Evolutionary conservation across 164 flowering plant species (phyloP).

Genomic region (Annona cherimola): DNA sequence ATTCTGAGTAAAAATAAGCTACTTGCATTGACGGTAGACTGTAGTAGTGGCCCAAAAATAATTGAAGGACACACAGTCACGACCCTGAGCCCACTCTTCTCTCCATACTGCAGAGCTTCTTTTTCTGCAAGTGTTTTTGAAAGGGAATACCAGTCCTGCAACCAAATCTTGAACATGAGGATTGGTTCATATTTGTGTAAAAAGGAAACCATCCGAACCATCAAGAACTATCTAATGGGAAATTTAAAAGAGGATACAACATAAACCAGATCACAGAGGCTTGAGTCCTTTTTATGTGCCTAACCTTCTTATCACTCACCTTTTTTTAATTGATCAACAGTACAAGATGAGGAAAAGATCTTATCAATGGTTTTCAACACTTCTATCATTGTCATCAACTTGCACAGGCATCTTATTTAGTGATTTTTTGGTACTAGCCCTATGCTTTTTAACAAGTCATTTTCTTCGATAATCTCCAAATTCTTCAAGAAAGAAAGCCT

Average conservation of each 20-base stretch:
- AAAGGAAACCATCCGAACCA: not conserved
- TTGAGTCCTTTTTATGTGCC: no score
- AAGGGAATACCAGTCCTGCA: constrained; percentile 45
- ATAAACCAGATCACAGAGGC: no score
- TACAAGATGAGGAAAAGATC: no score
- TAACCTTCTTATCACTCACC: no score
- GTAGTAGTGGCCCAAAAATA: constrained; percentile 48
- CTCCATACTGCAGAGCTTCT: constrained; percentile 38
- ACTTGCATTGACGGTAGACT: constrained; percentile 38
- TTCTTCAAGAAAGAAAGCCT: no score
- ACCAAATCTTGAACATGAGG: not conserved
- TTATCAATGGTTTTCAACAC: no score
- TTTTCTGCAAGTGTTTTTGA: constrained; percentile 55
- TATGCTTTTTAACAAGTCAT: no score
- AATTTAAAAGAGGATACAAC: not conserved
- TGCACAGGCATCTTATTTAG: no score
- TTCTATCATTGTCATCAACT: no score
- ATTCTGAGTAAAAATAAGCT: constrained; percentile 30
- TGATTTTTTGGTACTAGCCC: no score
- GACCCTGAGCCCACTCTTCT: constrained; percentile 34
- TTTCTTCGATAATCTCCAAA: no score
- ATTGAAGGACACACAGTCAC: constrained; percentile 46
- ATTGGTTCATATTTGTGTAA: not conserved
- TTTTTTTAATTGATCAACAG: no score
- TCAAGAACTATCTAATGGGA: not conserved